Conservation (phyloP, 331 rosid genomes). For the Rosa hybrid region DNA sequence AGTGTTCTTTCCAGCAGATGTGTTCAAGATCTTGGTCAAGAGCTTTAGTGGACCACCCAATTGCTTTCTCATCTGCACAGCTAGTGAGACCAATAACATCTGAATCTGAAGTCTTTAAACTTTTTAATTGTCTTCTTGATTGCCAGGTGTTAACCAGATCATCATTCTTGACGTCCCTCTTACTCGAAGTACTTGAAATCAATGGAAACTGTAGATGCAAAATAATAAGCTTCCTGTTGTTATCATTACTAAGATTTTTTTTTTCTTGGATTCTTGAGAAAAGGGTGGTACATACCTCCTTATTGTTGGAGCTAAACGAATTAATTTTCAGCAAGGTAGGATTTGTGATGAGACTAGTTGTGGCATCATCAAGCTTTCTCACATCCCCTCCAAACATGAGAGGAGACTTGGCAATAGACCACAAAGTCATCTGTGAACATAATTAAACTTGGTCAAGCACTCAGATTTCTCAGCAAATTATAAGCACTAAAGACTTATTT, state of each 20-base stretch:
- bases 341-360: slow-evolving; percentile 58
- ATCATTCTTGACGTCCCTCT: slow-evolving; percentile 19
- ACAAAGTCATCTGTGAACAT: slow-evolving; percentile 71
- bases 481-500: slow-evolving; percentile 11
- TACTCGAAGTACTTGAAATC: slow-evolving; percentile 43
- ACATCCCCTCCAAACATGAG: slow-evolving; percentile 97
- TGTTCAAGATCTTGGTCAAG: slow-evolving; percentile 47
- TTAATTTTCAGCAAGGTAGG: slow-evolving; percentile 81
- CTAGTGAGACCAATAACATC: slow-evolving; percentile 51
- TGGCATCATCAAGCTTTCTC: slow-evolving; percentile 59
- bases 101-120: slow-evolving; percentile 30
- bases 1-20: slow-evolving; percentile 72
- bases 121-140: slow-evolving; percentile 32
- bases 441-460: not conserved
- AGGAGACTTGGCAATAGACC: slow-evolving; percentile 95
- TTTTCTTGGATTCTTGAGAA: slow-evolving; percentile 1
- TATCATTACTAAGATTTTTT: slow-evolving; percentile 8
- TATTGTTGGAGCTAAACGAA: slow-evolving; percentile 68
- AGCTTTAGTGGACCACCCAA: slow-evolving; percentile 65
- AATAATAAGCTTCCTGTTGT: slow-evolving; percentile 11
- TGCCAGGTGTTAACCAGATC: slow-evolving; percentile 28
- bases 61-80: slow-evolving; percentile 68
- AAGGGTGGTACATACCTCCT: slow-evolving; percentile 69
- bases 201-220: slow-evolving; percentile 67
- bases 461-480: slow-evolving; percentile 2